Evolutionary conservation across 2,329 filamentous ascomycete species (phyloP).

Genomic region (Calonectria fujianensis): DNA sequence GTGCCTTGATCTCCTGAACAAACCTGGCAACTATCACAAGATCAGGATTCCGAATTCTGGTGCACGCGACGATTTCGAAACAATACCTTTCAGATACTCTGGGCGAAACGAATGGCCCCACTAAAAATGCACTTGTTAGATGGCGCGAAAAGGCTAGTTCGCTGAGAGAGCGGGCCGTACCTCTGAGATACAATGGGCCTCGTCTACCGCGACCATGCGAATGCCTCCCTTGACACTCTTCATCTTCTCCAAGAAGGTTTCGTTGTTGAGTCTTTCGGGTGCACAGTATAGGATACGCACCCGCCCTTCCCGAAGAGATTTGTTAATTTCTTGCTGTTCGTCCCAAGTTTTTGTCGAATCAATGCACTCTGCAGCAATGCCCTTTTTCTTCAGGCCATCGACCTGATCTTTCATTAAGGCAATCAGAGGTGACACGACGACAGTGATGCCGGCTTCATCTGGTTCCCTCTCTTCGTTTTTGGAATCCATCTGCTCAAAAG

Average conservation of each 20-base stretch:
- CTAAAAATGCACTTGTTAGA: conserved; percentile 47
- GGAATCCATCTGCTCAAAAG: conserved; percentile 66
- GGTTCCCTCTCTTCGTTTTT: conserved; percentile 50
- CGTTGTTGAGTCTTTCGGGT: conserved; percentile 76
- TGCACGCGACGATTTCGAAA: background rate
- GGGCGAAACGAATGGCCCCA: conserved; percentile 71
- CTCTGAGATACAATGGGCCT: conserved; percentile 75
- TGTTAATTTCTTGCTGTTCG: conserved; percentile 62
- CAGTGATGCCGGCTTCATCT: conserved; percentile 69
- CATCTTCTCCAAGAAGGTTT: conserved; percentile 74
- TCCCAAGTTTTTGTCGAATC: conserved; percentile 74
- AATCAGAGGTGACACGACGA: conserved; percentile 74
- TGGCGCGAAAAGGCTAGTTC: too few relatives aligned
- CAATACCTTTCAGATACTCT: conserved; percentile 69
- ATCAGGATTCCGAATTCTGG: background rate
- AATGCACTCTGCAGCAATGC: conserved; percentile 71
- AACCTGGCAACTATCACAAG: conserved; percentile 69
- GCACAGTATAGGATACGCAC: conserved; percentile 75
- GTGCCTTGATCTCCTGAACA: conserved; percentile 71
- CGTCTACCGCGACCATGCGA: conserved; percentile 74
- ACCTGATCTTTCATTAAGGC: conserved; percentile 78
- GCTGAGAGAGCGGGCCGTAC: conserved; percentile 7
- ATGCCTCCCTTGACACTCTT: conserved; percentile 73
- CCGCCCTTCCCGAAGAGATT: conserved; percentile 64
- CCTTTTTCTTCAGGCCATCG: conserved; percentile 69